Conservation (phyloP, 257 asterid species). For the Ocimum tenuiflorum region DNA sequence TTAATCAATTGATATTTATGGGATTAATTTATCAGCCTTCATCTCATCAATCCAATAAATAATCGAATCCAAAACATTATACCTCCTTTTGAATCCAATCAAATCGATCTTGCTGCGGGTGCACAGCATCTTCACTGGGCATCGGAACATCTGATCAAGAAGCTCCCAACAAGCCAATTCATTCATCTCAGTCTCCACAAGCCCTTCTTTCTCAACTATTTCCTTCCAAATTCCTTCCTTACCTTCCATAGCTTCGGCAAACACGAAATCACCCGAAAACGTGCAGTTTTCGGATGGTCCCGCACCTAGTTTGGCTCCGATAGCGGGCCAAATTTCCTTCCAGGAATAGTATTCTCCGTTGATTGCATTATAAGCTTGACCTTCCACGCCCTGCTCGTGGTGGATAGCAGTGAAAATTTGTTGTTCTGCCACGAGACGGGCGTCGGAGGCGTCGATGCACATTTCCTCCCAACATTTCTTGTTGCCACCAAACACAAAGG, state of each 20-base stretch:
- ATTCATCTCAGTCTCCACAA: conserved; percentile 47
- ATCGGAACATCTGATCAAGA: conserved; percentile 51
- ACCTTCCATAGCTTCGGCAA: conserved; percentile 38
- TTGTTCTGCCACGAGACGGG: conserved; percentile 74
- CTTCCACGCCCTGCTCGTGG: conserved; percentile 10
- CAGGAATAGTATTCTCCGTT: conserved; percentile 64
- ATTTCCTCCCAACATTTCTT: conserved; percentile 71
- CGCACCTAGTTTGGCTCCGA: conserved; percentile 46
- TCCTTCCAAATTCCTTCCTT: conserved; percentile 62
- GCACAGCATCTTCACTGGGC: conserved; percentile 59
- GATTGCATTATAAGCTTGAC: conserved; percentile 53
- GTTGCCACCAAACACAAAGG: conserved; percentile 70
- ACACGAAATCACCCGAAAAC: conserved; percentile 33
- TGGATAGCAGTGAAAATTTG: conserved; percentile 60
- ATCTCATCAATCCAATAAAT: conserved; percentile 63
- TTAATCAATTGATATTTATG: conserved; percentile 14
- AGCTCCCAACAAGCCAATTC: conserved; percentile 74
- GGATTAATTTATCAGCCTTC: conserved; percentile 59
- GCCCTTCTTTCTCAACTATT: conserved; percentile 45
- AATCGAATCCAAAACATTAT: conserved; percentile 59
- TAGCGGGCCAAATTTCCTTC: conserved; percentile 61
- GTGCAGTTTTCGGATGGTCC: conserved; percentile 6
- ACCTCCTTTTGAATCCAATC: conserved; percentile 54
- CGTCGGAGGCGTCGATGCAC: conserved; percentile 65
- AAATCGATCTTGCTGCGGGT: conserved; percentile 45